Evolutionary conservation across 106 monocot genomes (phyloP).

Genomic region (Acorus gramineus): DNA sequence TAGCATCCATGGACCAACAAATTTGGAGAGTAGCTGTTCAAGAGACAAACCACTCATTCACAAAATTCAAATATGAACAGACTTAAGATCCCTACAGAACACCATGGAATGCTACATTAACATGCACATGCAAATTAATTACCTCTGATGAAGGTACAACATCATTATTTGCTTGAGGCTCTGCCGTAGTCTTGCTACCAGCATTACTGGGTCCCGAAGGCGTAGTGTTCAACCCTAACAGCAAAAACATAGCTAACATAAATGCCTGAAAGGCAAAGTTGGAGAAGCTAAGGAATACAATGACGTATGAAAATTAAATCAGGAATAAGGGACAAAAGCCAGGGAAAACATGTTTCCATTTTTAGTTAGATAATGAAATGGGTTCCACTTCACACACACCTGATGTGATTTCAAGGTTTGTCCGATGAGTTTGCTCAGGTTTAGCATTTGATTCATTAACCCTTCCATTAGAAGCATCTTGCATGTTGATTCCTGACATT

Average conservation of each 20-base stretch:
- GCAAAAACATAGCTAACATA: too few species aligned
- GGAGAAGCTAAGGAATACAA: too few species aligned
- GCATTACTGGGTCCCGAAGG: constrained; percentile 29
- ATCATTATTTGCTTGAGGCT: constrained; percentile 28
- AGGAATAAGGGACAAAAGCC: too few species aligned
- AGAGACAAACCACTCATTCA: too few species aligned
- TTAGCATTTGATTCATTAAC: background rate
- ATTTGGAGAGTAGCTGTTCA: too few species aligned
- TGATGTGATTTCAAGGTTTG: background rate
- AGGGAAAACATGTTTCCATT: too few species aligned
- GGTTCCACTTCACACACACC: background rate
- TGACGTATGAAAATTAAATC: too few species aligned
- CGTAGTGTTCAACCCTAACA: constrained; percentile 16
- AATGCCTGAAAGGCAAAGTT: too few species aligned
- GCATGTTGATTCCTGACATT: background rate
- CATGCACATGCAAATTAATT: constrained; percentile 3
- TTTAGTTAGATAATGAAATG: too few species aligned
- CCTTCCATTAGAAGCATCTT: background rate
- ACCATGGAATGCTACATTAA: background rate
- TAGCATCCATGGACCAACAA: too few species aligned
- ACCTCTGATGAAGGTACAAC: constrained; percentile 45
- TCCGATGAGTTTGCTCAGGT: background rate
- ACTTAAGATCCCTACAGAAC: too few species aligned
- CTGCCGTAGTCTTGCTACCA: constrained; percentile 17
- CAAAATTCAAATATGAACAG: too few species aligned